Evolutionary conservation across 768 basidiomycete species (phyloP), one percentile per base, ranked within the genome.

Genomic region (Austroboletus festivus): DNA sequence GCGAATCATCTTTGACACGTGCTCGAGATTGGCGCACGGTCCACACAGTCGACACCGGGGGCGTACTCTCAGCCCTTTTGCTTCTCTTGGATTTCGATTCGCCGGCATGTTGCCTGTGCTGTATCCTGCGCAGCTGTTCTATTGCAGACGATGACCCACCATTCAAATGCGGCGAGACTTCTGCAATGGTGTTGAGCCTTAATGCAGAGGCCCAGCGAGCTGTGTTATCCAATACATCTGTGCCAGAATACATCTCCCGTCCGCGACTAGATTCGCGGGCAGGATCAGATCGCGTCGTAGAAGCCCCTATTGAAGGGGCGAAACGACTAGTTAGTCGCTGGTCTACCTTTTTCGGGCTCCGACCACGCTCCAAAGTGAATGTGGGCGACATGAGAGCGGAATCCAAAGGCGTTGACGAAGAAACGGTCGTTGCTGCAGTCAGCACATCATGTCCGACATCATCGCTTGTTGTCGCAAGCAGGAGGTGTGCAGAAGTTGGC

Each of bases 21-120:
- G 37, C 26, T 44, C 62, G 54, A 37, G 50, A 40, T 33, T 40
- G 47, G 20, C 51, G 52, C 20, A 30, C 18, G 19, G 41, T 34
- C 58, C 67, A 68, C 13, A 23, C 53, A 18, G 57, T 51, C 8
- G 64, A 52, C 5, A 61, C 64, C 11, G 65, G 56, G 0, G 65
- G 65, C 4, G 65, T 63, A 10, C 65, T 67, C 48, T 65, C 65
- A 42, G 67, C 56, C 26, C 65, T 54, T 44, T 63, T 65, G 7
- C 38, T 34, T 21, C 24, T n/a, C 10, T 42, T 41, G 1, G 26
- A 33, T 9, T 42, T 41, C 1, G 26, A 33, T 23, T 42, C 38
- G 31, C 28, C 37, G 18, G 18, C n/a, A n/a, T 2, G 31, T 1
- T 22, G 28, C 3, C 18, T 9, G 9, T 16, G 42, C 19, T 56